Percentiles rank a stretch among this genome's conserved stretches.
Conservation (phyloP, 164 flowering plant species). For the Annona cherimola region DNA sequence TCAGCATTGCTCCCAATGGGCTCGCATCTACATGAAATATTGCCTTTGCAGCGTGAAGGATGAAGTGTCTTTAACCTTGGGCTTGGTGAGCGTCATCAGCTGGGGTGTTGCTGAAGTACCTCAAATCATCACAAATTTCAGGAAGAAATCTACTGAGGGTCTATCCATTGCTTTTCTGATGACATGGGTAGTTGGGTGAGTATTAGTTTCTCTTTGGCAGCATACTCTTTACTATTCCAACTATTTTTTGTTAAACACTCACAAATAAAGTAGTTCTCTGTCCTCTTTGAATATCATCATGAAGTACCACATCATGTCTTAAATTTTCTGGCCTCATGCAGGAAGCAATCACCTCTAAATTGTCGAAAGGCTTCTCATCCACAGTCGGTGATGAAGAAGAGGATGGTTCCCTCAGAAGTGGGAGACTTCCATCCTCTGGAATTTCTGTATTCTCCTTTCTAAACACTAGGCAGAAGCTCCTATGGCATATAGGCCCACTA, state of each 20-base stretch:
- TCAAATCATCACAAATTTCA: constrained; percentile 61
- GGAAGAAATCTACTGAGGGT: constrained; percentile 53
- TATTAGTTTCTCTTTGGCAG: background rate
- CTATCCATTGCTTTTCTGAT: constrained; percentile 55
- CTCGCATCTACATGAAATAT: constrained; percentile 26
- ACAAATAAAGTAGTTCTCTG: background rate
- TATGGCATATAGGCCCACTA: too few relatives aligned
- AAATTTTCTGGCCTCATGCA: background rate
- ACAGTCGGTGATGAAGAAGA: too few relatives aligned
- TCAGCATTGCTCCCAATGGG: constrained; percentile 35
- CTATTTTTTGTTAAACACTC: background rate
- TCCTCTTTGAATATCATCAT: background rate
- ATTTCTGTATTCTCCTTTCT: too few relatives aligned
- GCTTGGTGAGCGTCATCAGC: constrained; percentile 53
- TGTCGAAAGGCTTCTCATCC: too few relatives aligned
- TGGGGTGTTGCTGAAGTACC: constrained; percentile 84
- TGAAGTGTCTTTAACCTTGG: constrained; percentile 44
- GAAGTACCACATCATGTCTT: background rate
- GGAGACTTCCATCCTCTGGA: too few relatives aligned
- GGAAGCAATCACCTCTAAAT: too few relatives aligned
- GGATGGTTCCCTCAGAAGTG: too few relatives aligned
- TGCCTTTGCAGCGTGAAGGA: constrained; percentile 54
- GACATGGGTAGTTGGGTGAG: constrained; percentile 74
- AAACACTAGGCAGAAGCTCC: too few relatives aligned
- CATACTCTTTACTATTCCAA: background rate